Evolutionary conservation across 2,329 filamentous ascomycete species (phyloP).

Genomic region (Aspergillus puulaauensis): DNA sequence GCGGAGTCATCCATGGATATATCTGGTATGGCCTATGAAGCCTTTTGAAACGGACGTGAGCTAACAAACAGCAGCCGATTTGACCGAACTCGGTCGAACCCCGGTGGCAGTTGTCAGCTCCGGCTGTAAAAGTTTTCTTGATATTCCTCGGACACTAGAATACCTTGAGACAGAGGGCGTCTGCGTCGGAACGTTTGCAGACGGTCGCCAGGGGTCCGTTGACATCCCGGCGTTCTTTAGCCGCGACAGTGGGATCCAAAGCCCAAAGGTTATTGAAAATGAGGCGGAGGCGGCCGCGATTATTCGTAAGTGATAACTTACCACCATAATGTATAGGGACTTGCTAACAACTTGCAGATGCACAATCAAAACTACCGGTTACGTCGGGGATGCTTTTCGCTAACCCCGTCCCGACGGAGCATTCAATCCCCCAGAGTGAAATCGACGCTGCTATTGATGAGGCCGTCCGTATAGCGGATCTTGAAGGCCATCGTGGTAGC

Average conservation of each 20-base stretch:
- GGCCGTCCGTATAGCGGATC: constrained; percentile 64
- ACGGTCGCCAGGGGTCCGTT: constrained; percentile 69
- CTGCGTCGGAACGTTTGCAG: constrained; percentile 83
- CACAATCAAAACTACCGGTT: constrained; percentile 70
- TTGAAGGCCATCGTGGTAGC: constrained; percentile 68
- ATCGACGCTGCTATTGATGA: constrained; percentile 69
- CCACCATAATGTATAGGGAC: neutral
- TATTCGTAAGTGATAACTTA: constrained; percentile 57
- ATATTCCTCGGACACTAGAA: constrained; percentile 87
- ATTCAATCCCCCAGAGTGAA: constrained; percentile 67
- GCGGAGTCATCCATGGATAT: constrained; percentile 87
- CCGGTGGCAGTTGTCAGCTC: constrained; percentile 84
- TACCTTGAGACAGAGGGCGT: constrained; percentile 70
- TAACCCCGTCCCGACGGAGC: constrained; percentile 75
- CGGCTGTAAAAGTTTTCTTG: constrained; percentile 94
- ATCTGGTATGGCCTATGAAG: constrained; percentile 50
- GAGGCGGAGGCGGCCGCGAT: constrained; percentile 87
- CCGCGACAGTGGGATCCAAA: constrained; percentile 77
- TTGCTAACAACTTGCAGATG: constrained; percentile 47
- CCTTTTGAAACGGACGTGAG: neutral
- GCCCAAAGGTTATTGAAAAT: constrained; percentile 70
- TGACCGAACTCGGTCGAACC: constrained; percentile 89
- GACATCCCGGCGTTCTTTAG: constrained; percentile 95
- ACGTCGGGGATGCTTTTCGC: constrained; percentile 82
- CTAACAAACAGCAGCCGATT: constrained; percentile 61